Conservation (phyloP, 768 basidiomycete genomes). For the Cyclocybe cylindracea region DNA sequence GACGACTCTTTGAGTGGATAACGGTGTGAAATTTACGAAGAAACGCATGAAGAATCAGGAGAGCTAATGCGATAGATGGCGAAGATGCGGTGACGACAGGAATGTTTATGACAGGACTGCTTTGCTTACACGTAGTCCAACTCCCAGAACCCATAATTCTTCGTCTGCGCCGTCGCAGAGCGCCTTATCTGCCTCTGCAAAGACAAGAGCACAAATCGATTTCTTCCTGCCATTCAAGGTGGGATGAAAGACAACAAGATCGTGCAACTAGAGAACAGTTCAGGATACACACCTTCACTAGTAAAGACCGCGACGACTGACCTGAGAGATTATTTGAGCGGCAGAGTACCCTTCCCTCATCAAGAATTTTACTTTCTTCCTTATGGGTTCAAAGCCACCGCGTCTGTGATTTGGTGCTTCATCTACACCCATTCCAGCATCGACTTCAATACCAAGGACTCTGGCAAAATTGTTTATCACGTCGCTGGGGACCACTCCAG, state of each 20-base stretch:
- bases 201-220: constrained; percentile 73
- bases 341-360: constrained; percentile 93
- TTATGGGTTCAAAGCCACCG: constrained; percentile 60
- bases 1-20: too few species aligned
- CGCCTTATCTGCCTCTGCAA: constrained; percentile 96
- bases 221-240: constrained; percentile 81
- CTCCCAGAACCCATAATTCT: constrained; percentile 91
- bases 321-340: constrained; percentile 86
- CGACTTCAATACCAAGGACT: constrained; percentile 72
- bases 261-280: constrained; percentile 69
- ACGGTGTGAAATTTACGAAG: constrained; percentile 2
- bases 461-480: constrained; percentile 71
- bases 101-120: constrained; percentile 38
- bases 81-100: background rate
- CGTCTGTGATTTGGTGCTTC: constrained; percentile 34
- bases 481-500: constrained; percentile 84
- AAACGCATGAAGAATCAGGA: constrained; percentile 4
- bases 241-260: constrained; percentile 82
- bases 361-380: constrained; percentile 70
- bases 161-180: constrained; percentile 97
- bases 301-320: constrained; percentile 32
- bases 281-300: background rate
- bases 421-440: constrained; percentile 53
- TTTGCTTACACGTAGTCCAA: constrained; percentile 78
- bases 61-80: background rate